A percentile compares a stretch with the other conserved stretches of the same genome.
Conservation (phyloP, 1,139 yeast genomes). For the Blastobotrys ciferrii region DNA sequence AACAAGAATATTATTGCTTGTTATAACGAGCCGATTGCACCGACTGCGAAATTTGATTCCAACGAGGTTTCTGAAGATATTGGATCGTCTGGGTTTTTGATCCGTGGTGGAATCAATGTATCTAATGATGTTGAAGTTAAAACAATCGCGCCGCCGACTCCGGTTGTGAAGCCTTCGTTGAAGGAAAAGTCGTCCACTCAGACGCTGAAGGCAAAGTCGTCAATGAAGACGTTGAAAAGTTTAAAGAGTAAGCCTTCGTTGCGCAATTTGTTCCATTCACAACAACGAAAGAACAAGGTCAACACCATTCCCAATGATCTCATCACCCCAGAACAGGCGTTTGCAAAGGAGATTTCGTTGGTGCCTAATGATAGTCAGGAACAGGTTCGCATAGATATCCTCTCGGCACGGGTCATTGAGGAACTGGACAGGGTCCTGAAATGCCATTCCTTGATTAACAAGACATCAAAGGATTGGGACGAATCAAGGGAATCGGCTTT, state of each 20-base stretch:
- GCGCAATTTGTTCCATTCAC: neutral
- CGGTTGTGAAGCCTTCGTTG: constrained; percentile 7
- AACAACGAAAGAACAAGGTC: neutral
- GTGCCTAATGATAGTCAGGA: neutral
- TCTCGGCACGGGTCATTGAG: constrained; percentile 76
- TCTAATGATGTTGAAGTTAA: constrained; percentile 33
- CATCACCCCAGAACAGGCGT: constrained; percentile 1
- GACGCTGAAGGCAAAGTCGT: constrained; percentile 11
- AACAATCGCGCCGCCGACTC: constrained; percentile 25
- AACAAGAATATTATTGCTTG: constrained; percentile 1
- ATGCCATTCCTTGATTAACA: constrained; percentile 12
- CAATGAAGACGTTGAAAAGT: constrained; percentile 15
- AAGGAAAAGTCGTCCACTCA: neutral
- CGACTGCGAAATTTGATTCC: constrained; percentile 11
- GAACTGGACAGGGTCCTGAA: constrained; percentile 50
- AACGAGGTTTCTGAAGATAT: constrained; percentile 7
- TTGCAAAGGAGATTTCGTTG: neutral
- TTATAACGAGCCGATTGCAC: constrained; percentile 5
- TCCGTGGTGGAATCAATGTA: constrained; percentile 34
- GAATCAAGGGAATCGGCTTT: neutral
- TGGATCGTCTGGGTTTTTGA: constrained; percentile 27
- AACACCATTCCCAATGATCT: neutral
- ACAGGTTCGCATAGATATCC: constrained; percentile 50
- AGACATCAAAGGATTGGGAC: constrained; percentile 13
- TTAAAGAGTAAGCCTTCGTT: constrained; percentile 12